Evolutionary conservation across 306 rosid genomes (phyloP).

Genomic region (Arachis stenosperma): DNA sequence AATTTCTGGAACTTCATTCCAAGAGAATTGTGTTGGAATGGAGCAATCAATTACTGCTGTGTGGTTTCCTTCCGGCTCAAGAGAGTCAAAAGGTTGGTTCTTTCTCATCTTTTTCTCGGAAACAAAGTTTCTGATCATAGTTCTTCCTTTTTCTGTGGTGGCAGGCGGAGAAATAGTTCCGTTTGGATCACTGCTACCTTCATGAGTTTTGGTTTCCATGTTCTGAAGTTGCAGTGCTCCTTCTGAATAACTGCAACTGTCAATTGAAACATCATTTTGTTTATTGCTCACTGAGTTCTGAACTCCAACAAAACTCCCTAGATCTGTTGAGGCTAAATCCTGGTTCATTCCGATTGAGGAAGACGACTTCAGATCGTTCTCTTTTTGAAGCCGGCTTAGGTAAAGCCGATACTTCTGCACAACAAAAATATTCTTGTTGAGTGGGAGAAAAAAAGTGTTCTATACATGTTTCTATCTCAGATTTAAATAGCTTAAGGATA

Average conservation of each 20-base stretch:
- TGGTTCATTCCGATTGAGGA: conserved; percentile 68
- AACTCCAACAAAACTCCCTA: conserved; percentile 54
- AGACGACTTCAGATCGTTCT: conserved; percentile 65
- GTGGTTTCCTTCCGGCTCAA: conserved; percentile 62
- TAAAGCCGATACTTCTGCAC: conserved; percentile 95
- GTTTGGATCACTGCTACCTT: conserved; percentile 45
- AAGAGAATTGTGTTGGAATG: conserved; percentile 50
- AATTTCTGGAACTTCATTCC: conserved; percentile 56
- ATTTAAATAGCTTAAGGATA: not conserved
- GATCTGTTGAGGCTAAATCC: conserved; percentile 64
- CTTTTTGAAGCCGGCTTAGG: conserved; percentile 86
- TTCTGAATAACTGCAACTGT: conserved; percentile 56
- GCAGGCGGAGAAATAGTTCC: conserved; percentile 53
- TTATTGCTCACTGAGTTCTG: conserved; percentile 50
- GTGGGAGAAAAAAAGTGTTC: too few relatives aligned
- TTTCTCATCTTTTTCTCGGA: conserved; percentile 47
- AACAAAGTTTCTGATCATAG: conserved; percentile 36
- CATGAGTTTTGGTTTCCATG: conserved; percentile 48
- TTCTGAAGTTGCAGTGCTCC: conserved; percentile 47
- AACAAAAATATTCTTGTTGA: conserved; percentile 1
- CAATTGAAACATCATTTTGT: conserved; percentile 61
- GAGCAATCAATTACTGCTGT: conserved; percentile 49
- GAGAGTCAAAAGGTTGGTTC: conserved; percentile 50
- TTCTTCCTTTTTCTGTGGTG: conserved; percentile 49
- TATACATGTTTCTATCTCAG: conserved; percentile 29